phyloP scores from a whole-genome alignment of 441 rosid species.

The Iberis amara region DNA sequence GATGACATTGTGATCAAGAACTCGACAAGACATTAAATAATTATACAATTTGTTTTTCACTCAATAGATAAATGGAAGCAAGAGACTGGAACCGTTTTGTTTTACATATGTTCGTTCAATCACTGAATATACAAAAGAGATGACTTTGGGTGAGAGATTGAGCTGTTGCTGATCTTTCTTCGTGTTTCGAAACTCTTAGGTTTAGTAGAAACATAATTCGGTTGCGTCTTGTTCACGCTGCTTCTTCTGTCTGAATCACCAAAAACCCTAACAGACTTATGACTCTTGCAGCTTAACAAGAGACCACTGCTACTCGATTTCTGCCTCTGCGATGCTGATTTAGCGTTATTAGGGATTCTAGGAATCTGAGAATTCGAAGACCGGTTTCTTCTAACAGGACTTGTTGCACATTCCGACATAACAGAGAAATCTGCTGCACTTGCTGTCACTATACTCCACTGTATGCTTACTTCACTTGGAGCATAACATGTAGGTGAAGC shows the following conservation, averaged over 20 bases:
- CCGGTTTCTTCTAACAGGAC: slow-evolving; percentile 33
- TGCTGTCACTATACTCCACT: slow-evolving; percentile 89
- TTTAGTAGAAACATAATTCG: slow-evolving; percentile 25
- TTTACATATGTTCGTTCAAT: background rate
- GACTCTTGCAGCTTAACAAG: slow-evolving; percentile 65
- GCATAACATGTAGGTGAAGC: slow-evolving; percentile 57
- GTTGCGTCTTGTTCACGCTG: slow-evolving; percentile 22
- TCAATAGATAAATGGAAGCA: slow-evolving; percentile 4
- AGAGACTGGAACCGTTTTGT: background rate
- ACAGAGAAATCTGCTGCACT: slow-evolving; percentile 73
- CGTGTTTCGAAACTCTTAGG: slow-evolving; percentile 25
- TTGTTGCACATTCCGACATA: slow-evolving; percentile 56
- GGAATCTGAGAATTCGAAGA: slow-evolving; percentile 34
- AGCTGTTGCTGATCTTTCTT: slow-evolving; percentile 29
- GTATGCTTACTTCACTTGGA: slow-evolving; percentile 84
- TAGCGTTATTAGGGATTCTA: slow-evolving; percentile 22
- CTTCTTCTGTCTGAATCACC: slow-evolving; percentile 40
- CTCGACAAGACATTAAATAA: slow-evolving; percentile 1
- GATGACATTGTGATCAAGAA: slow-evolving; percentile 15
- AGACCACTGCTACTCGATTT: slow-evolving; percentile 33
- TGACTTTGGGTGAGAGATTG: slow-evolving; percentile 20
- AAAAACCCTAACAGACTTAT: slow-evolving; percentile 58
- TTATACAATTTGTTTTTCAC: slow-evolving; percentile 24
- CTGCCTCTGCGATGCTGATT: slow-evolving; percentile 33
- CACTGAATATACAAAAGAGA: slow-evolving; percentile 24